These are phyloP conservation scores for Bisporella sp. DNA, from an alignment of 2,329 filamentous ascomycete genomes.

Conservation along the genomic window DNA sequence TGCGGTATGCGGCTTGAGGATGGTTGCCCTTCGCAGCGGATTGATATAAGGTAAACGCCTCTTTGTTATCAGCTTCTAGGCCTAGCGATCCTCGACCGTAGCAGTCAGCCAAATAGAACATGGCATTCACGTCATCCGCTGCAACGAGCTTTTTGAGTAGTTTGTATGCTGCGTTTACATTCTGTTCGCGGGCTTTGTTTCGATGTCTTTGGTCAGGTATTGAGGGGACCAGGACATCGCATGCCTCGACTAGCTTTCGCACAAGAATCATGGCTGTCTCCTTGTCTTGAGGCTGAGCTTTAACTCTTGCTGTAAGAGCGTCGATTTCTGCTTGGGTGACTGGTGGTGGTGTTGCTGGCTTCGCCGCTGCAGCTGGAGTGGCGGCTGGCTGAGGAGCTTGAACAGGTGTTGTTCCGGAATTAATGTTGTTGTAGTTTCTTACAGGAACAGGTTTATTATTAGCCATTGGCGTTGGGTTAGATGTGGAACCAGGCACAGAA, in stretches of 20 bases:
- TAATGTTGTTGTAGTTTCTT: constrained; percentile 27
- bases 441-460: constrained; percentile 49
- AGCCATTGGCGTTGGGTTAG: constrained; percentile 24
- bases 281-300: constrained; percentile 65
- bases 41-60: constrained; percentile 90
- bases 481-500: constrained; percentile 42
- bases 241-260: constrained; percentile 80
- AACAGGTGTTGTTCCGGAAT: constrained; percentile 1
- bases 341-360: constrained; percentile 18
- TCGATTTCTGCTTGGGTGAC: constrained; percentile 78
- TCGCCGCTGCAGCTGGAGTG: constrained; percentile 2
- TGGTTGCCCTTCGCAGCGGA: constrained; percentile 88
- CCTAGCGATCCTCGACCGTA: constrained; percentile 78
- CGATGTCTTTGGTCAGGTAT: constrained; percentile 64
- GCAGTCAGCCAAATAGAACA: constrained; percentile 90
- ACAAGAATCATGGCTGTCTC: constrained; percentile 66
- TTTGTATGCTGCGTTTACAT: constrained; percentile 80
- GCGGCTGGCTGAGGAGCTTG: constrained; percentile 2
- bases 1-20: constrained; percentile 81
- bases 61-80: constrained; percentile 74
- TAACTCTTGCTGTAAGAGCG: constrained; percentile 56
- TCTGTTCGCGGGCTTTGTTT: constrained; percentile 73
- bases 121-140: constrained; percentile 71
- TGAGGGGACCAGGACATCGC: constrained; percentile 61
- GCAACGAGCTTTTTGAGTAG: constrained; percentile 80